Base-by-base conservation (phyloP, 2,329 filamentous ascomycete species). In the Colletotrichum paranaense region DNA sequence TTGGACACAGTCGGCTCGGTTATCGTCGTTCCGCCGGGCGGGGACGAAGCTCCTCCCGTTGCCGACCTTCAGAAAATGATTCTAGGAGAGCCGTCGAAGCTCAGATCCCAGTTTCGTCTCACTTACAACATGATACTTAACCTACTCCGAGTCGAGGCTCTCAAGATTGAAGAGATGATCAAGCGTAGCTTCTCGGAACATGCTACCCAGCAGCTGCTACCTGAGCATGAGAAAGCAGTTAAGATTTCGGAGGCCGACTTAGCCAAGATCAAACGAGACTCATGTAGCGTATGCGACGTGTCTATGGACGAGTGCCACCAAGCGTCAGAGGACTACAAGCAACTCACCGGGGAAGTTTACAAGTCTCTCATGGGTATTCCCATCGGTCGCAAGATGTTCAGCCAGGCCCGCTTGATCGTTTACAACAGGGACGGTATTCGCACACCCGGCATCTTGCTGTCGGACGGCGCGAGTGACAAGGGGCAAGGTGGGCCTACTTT, bases 91-190 rank as follows among this genome's bases (percentile, higher is more conserved):
- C 96, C 97, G 38, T 98, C 95, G 30, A 98, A 98, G 84, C 89
- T 99, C 62, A 91, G 95, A 59, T 98, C 96, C 7, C 97, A 99
- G 80, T 99, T 99, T 87, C 91, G 97, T 74, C 87, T 99, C 60
- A 99, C 97, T 0, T 99, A 99, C 87, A 99, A 98, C 84, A 99
- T 99, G 97, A 99, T 99, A 74, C 86, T 99, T 35, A 99, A 98
- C 79, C 87, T 99, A 38, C 87, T 99, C 62, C 93, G 97, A 46
- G 97, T 99, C 2, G 97, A 99, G 82, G 97, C 97, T 2, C 85
- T 99, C 76, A 98, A 98, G 85, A 98, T 99, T 77, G 97, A 99
- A 82, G 97, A 99, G 84, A 99, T 99, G 97, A 99, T 99, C 86
- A 99, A 99, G 88, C 93, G 97, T 76, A 98, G 95, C 82, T 99